A percentile compares a stretch with the other conserved stretches of the same genome.
phyloP scores from a whole-genome alignment of 371 early-diverging fungal genomes.

The Cokeromyces recurvatus region DNA sequence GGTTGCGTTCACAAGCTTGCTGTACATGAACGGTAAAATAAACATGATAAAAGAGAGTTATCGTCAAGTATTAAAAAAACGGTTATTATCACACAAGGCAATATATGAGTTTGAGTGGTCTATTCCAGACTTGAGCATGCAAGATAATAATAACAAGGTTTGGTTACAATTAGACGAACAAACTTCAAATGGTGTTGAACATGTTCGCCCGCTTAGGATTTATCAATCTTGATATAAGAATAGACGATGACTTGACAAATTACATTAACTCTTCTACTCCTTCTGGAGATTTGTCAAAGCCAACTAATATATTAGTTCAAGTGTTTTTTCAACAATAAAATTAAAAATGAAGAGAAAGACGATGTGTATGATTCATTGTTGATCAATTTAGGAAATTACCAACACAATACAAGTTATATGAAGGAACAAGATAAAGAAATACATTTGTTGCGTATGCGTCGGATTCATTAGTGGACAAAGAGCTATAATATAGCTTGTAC shows the following conservation, averaged over 20 bases:
- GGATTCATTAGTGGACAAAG: slow-evolving; percentile 10
- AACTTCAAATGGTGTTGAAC: slow-evolving; percentile 12
- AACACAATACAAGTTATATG: no score
- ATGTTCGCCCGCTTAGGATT: slow-evolving; percentile 10
- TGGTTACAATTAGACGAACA: slow-evolving; percentile 14
- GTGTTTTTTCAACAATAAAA: no score
- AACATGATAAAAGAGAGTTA: background rate
- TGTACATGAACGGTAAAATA: no score
- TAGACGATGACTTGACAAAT: background rate
- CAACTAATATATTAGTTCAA: no score
- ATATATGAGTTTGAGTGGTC: slow-evolving; percentile 6
- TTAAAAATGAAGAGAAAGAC: no score
- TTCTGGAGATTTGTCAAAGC: no score
- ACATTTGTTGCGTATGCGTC: background rate
- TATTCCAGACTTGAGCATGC: no score
- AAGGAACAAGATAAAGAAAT: no score
- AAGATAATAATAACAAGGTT: background rate
- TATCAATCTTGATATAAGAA: background rate
- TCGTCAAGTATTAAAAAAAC: background rate
- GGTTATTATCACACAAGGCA: background rate
- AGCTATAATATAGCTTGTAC: slow-evolving; percentile 3
- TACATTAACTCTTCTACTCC: slow-evolving; percentile 4
- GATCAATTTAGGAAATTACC: no score
- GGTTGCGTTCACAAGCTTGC: no score
- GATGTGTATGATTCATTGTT: no score